Evolutionary conservation across 306 rosid genomes (phyloP), one percentile per base, ranked within the genome.

Genomic region (Inga oerstediana): DNA sequence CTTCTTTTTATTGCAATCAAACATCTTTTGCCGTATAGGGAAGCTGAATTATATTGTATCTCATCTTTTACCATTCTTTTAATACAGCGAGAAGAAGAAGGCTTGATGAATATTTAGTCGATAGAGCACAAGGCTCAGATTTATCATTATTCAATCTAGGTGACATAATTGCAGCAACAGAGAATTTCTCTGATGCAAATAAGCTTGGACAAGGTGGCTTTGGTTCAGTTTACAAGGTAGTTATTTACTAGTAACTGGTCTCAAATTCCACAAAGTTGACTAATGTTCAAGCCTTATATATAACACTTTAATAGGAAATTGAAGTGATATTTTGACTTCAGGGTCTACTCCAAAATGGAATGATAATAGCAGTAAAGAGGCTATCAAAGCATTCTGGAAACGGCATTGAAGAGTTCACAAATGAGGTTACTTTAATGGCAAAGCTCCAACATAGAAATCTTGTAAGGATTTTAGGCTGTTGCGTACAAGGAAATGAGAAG

Each of bases 121-220:
- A 73, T 1, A 20, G 15, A 54, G 12, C 71, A 6, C 32, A 73
- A 17, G 75, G 48, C 58, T 80, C 86, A 22, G 85, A 87, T 22
- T 78, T 89, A 49, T 88, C 84, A 15, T 85, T 85, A 56, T 89
- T 84, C 71, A 72, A 81, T 34, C 80, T 87, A 49, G 78, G 79
- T 67, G 37, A 84, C 13, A 82, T 87, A 67, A 85, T 80, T 69
- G 76, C 75, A 19, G 93, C 93, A 51, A 89, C 91, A 2, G 64
- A 87, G 45, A 82, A 84, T 73, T 91, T 91, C 59, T 83, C 90
- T 30, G 11, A 5, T 11, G 48, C 14, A 11, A 19, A 54, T 3
- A 54, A 54, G 62, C 11, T 54, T 54, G 62, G 24, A 8, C 62
- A 54, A 19, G 62, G 62, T 15, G 24, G 62, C 7, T 54, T 54